phyloP scores from a whole-genome alignment of 1,284 basidiomycete species.

The Fomitopsis palustris region DNA sequence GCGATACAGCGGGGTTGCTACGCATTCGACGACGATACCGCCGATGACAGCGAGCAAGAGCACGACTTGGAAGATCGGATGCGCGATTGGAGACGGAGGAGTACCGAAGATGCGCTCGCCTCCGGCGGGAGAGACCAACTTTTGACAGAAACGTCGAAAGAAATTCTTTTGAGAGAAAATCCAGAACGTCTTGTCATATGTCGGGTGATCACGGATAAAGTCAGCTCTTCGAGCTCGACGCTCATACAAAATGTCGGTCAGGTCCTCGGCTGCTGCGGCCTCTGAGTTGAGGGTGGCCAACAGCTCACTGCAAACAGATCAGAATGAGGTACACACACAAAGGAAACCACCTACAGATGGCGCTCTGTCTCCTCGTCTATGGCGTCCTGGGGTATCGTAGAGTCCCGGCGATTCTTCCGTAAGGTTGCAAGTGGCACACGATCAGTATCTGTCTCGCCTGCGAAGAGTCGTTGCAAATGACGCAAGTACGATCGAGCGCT shows the following conservation, averaged over 20 bases:
- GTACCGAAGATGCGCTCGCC: slow-evolving; percentile 84
- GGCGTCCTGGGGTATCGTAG: slow-evolving; percentile 34
- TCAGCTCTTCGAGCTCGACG: slow-evolving; percentile 80
- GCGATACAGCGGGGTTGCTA: slow-evolving; percentile 88
- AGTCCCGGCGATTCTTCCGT: slow-evolving; percentile 42
- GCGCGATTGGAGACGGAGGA: slow-evolving; percentile 62
- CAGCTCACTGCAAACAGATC: slow-evolving; percentile 49
- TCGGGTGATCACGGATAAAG: slow-evolving; percentile 87
- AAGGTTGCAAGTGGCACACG: slow-evolving; percentile 64
- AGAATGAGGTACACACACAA: neutral
- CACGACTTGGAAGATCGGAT: slow-evolving; percentile 73
- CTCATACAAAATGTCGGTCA: slow-evolving; percentile 66
- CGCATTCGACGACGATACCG: slow-evolving; percentile 80
- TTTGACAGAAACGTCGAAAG: slow-evolving; percentile 80
- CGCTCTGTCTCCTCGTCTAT: slow-evolving; percentile 66
- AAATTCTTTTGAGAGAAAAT: slow-evolving; percentile 81
- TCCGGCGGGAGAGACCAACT: slow-evolving; percentile 77
- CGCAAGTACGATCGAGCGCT: slow-evolving; percentile 57
- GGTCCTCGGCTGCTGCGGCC: slow-evolving; percentile 42
- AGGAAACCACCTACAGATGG: slow-evolving; percentile 53
- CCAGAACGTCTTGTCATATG: slow-evolving; percentile 91
- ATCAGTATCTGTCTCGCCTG: slow-evolving; percentile 53
- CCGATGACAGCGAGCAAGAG: slow-evolving; percentile 80
- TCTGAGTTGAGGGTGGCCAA: slow-evolving; percentile 60
- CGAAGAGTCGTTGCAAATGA: slow-evolving; percentile 62